These are phyloP conservation scores for Cercospora sp. DNA, from an alignment of 2,329 filamentous ascomycete genomes.

Conservation along the genomic window DNA sequence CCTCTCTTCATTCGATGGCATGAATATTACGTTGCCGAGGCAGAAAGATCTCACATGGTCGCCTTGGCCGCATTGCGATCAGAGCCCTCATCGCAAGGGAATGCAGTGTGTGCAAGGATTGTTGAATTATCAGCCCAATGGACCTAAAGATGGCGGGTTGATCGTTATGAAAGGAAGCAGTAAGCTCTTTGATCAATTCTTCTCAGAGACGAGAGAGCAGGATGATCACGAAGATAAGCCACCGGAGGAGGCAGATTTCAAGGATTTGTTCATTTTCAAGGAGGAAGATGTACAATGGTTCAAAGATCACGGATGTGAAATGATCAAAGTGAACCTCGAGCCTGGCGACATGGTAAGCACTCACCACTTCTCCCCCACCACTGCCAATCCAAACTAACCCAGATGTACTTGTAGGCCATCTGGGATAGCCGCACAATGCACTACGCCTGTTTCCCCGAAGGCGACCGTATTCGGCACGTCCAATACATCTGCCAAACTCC, in stretches of 20 bases:
- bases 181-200: conserved; percentile 50
- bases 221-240: conserved; percentile 38
- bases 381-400: not conserved
- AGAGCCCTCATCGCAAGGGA: conserved; percentile 46
- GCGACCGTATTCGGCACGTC: conserved; percentile 34
- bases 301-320: conserved; percentile 27
- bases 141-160: conserved; percentile 51
- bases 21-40: conserved; percentile 49
- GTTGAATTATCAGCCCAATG: conserved; percentile 49
- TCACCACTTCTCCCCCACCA: not conserved
- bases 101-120: conserved; percentile 49
- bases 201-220: conserved; percentile 39
- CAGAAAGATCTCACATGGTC: conserved; percentile 42
- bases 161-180: conserved; percentile 49
- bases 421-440: conserved; percentile 48
- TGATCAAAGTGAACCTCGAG: conserved; percentile 27
- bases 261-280: conserved; percentile 48
- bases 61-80: conserved; percentile 50
- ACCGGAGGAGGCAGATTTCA: conserved; percentile 39
- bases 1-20: conserved; percentile 38
- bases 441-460: conserved; percentile 41
- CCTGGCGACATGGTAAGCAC: conserved; percentile 26
- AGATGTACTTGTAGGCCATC: conserved; percentile 7
- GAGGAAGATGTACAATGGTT: conserved; percentile 38
- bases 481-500: conserved; percentile 41